Evolutionary conservation across 441 rosid species (phyloP).

Genomic region (Geranium incanum): DNA sequence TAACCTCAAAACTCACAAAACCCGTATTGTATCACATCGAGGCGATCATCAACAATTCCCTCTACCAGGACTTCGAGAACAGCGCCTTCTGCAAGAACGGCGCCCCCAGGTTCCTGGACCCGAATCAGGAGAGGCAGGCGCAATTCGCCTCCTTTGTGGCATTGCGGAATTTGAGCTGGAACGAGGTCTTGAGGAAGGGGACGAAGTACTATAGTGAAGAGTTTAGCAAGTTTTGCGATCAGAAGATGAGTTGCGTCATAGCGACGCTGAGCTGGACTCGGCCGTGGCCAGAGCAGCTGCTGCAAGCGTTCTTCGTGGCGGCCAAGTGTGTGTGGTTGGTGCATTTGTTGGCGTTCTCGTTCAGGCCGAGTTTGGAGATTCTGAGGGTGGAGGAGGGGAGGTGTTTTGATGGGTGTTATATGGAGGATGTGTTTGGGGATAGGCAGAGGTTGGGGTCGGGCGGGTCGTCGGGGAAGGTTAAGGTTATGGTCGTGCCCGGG

Average conservation of each 20-base stretch:
- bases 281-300: constrained; percentile 85
- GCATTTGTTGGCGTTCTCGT: constrained; percentile 90
- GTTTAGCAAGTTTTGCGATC: constrained; percentile 89
- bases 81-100: constrained; percentile 70
- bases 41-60: constrained; percentile 64
- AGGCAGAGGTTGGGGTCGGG: constrained; percentile 41
- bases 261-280: constrained; percentile 68
- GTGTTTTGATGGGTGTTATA: constrained; percentile 57
- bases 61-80: constrained; percentile 88
- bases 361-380: constrained; percentile 57
- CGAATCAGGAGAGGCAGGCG: constrained; percentile 59
- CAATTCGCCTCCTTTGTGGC: constrained; percentile 68
- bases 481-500: constrained; percentile 91
- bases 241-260: constrained; percentile 82
- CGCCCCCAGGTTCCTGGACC: constrained; percentile 60
- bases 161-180: constrained; percentile 85
- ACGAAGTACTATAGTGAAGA: constrained; percentile 88
- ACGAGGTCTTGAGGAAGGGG: constrained; percentile 80
- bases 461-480: constrained; percentile 42
- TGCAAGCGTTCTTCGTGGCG: constrained; percentile 78
- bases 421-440: constrained; percentile 76
- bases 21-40: constrained; percentile 66
- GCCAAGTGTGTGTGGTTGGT: constrained; percentile 89
- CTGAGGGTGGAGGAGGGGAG: constrained; percentile 73
- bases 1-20: constrained; percentile 56